Evolutionary conservation across 768 basidiomycete species (phyloP), one percentile per base, ranked within the genome.

Genomic region (Suillus subaureus): DNA sequence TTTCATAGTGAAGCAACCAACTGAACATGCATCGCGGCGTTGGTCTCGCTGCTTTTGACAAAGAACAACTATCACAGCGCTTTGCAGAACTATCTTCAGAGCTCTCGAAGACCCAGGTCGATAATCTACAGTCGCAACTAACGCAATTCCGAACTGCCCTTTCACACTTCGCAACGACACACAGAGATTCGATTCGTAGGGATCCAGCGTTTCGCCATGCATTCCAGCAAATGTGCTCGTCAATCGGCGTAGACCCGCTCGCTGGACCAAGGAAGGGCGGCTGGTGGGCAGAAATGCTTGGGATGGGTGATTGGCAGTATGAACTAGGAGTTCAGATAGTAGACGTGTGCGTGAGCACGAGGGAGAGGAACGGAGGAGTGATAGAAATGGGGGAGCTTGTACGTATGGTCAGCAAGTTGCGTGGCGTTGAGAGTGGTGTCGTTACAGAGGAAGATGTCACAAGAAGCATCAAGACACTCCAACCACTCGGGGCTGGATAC

Each of bases 241-340:
- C 91, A 18, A 93, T 99, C 64, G 95, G 95, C 39, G 94, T 99
- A 28, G 97, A 99, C 75, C 96, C 97, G 2, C 86, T 98, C 26
- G 91, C 93, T 2, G 94, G 94, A 0, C 91, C 93, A 1, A 81
- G 90, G 49, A 88, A 88, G 71, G 93, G 92, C 43, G 94, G 94
- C 2, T 93, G 93, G 88, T 97, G 95, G 94, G 89, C 91, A 3
- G 95, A 96, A 74, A 80, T 95, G 72, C 85, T 96, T 42, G 90
- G 90, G 9, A 78, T 97, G 62, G 89, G 94, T 18, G 97, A 99
- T 74, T 99, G 96, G 94, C 92, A 96, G 71, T 92, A 94, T 74
- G 96, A 97, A 72, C 86, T 99, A 6, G 94, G 95, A 12, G 94
- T 98, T 45, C 97, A 97, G 80, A 92, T 97, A 67, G 94, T 97